phyloP scores from a whole-genome alignment of 2,329 filamentous ascomycete genomes.

The Eutypella sp. region DNA sequence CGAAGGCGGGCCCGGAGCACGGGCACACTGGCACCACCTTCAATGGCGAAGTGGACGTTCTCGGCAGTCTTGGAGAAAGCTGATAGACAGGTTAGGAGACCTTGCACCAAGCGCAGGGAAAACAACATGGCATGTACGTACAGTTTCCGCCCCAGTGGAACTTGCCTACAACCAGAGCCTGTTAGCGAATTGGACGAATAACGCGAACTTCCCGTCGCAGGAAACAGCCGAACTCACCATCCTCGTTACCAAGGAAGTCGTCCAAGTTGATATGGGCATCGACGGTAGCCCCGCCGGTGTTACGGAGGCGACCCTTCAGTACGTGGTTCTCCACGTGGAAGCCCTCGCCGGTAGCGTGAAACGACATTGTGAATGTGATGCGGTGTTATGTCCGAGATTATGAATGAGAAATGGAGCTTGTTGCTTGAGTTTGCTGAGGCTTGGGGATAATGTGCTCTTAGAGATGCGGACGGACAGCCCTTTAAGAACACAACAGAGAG shows the following conservation, averaged over 20 bases:
- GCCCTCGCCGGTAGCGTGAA: constrained; percentile 42
- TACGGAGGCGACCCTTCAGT: constrained; percentile 38
- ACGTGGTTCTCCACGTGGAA: constrained; percentile 45
- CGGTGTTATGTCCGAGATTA: too few relatives aligned
- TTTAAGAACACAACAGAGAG: too few relatives aligned
- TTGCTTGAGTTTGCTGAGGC: too few relatives aligned
- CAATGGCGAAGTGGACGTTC: constrained; percentile 41
- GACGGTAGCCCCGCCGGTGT: constrained; percentile 36
- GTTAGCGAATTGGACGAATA: constrained; percentile 30
- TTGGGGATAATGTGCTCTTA: too few relatives aligned
- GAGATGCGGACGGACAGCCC: too few relatives aligned
- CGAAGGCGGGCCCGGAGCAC: constrained; percentile 47
- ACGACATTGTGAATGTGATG: constrained; percentile 38
- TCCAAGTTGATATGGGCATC: constrained; percentile 46
- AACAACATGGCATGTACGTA: constrained; percentile 1
- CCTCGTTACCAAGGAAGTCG: constrained; percentile 43
- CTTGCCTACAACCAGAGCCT: constrained; percentile 6
- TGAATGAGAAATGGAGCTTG: too few relatives aligned
- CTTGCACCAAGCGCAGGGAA: not conserved
- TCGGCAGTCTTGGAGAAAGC: constrained; percentile 43
- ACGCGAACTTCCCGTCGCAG: constrained; percentile 36
- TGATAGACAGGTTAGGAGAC: constrained; percentile 5
- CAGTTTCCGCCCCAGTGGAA: constrained; percentile 15
- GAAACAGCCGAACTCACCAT: constrained; percentile 32
- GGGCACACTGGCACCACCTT: constrained; percentile 45